Percentiles rank a stretch among this genome's conserved stretches.
Evolutionary conservation across 78 protist species (phyloP).

Genomic region (Protostelium mycophagum): DNA sequence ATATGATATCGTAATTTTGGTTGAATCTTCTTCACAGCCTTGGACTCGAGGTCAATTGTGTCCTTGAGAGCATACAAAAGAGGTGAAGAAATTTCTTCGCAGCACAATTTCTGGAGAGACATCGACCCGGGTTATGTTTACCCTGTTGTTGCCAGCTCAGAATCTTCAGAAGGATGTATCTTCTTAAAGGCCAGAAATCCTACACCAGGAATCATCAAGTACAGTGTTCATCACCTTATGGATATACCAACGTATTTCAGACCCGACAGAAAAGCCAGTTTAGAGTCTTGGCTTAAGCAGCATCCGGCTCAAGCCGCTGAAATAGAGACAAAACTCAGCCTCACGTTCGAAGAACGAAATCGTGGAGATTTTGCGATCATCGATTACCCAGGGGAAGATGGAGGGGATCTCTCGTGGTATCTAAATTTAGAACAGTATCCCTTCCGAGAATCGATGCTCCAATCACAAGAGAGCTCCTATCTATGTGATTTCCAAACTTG

Average conservation of each 20-base stretch:
- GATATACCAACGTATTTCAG: too few relatives aligned
- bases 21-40: background rate
- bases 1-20: background rate
- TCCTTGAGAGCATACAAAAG: too few relatives aligned
- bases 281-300: background rate
- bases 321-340: background rate
- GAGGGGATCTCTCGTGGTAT: background rate
- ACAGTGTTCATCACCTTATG: too few relatives aligned
- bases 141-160: background rate
- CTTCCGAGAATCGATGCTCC: background rate
- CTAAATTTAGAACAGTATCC: background rate
- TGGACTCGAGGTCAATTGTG: too few relatives aligned
- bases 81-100: background rate
- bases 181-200: too few relatives aligned
- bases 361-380: background rate
- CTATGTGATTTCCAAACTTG: background rate
- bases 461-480: background rate
- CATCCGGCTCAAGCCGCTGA: background rate
- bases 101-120: background rate
- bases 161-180: background rate
- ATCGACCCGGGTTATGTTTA: background rate
- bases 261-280: background rate
- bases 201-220: background rate
- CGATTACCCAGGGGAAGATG: background rate
- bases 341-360: background rate